Conservation (phyloP, 352 stramenopile species). For the Phytophthora boehmeriae region DNA sequence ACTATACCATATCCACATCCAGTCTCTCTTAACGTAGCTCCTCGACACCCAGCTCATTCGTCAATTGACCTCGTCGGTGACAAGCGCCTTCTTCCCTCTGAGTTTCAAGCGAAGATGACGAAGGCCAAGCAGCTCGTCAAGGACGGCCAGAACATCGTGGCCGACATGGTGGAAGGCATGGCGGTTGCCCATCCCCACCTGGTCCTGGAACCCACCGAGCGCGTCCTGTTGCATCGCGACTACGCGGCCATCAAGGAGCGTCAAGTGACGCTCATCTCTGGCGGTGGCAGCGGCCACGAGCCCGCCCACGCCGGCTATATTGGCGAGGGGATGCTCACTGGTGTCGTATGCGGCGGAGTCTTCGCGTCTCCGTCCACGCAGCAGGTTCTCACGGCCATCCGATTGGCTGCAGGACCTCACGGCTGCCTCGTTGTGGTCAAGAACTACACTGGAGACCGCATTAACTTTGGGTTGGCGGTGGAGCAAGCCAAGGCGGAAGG, state of each 20-base stretch:
- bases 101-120: constrained; percentile 19
- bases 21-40: no score
- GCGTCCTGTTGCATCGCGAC: constrained; percentile 78
- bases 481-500: constrained; percentile 95
- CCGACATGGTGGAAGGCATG: constrained; percentile 82
- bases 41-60: no score
- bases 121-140: constrained; percentile 62
- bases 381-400: constrained; percentile 96
- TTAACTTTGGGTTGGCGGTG: constrained; percentile 98
- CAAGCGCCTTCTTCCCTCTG: no score
- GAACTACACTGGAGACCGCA: constrained; percentile 98
- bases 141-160: constrained; percentile 57
- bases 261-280: constrained; percentile 82
- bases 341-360: constrained; percentile 95
- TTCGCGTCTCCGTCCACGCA: constrained; percentile 96
- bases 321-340: constrained; percentile 95
- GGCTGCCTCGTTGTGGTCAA: constrained; percentile 98
- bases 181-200: constrained; percentile 70
- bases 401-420: constrained; percentile 71
- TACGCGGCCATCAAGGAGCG: constrained; percentile 63
- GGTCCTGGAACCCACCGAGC: constrained; percentile 60
- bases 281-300: constrained; percentile 92
- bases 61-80: not conserved
- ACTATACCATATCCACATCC: no score
- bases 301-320: constrained; percentile 97